Evolutionary conservation across 1,284 basidiomycete species (phyloP).

Genomic region (Marasmius sp.): DNA sequence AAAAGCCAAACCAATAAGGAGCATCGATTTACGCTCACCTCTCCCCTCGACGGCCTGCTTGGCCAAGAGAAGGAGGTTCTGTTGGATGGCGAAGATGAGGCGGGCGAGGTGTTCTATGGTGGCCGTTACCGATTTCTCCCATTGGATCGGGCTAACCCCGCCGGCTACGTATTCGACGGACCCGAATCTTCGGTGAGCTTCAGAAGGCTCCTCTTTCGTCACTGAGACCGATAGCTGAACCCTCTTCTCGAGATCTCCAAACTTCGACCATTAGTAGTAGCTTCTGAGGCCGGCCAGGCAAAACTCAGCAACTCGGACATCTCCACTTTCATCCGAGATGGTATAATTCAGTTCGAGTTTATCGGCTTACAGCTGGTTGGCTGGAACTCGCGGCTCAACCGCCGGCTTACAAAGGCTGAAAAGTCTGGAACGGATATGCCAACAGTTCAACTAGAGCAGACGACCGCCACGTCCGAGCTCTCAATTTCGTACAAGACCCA

Average conservation of each 20-base stretch:
- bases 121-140: not conserved
- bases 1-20: not conserved
- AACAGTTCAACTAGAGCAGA: not conserved
- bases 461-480: not conserved
- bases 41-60: not conserved
- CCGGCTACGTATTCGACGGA: not conserved
- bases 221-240: not conserved
- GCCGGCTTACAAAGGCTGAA: not conserved
- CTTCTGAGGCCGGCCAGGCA: not conserved
- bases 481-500: not conserved
- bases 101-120: not conserved
- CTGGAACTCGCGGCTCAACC: not conserved
- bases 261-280: not conserved
- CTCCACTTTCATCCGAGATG: not conserved
- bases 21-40: not conserved
- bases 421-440: not conserved
- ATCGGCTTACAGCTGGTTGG: not conserved
- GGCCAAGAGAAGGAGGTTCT: not conserved
- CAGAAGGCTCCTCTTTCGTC: not conserved
- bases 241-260: not conserved
- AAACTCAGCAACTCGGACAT: not conserved
- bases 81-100: not conserved
- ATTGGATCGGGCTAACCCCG: not conserved
- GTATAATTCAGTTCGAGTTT: not conserved
- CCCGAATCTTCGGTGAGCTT: not conserved